Evolutionary conservation across 2,329 filamentous ascomycete species (phyloP), one percentile per base, ranked within the genome.

Genomic region (Fusarium globosum): DNA sequence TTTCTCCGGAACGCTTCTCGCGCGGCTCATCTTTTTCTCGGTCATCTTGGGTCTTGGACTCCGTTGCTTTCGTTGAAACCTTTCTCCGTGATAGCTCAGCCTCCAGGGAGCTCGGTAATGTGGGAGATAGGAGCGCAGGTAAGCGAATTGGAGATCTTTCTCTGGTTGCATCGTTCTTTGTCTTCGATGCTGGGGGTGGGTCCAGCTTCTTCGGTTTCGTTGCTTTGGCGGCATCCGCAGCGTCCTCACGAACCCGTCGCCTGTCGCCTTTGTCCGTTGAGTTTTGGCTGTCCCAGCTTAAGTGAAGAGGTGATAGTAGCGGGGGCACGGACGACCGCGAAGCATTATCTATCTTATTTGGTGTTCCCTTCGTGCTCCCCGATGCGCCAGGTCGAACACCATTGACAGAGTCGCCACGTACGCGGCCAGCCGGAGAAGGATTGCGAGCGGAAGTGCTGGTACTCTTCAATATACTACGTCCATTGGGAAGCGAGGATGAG

Each of bases 121-220:
- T 90, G 1, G 88, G 88, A 1, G 88, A 90, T 16, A 90, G 81
- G 12, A 90, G 80, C 0, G 85, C 81, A 2, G 88, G 88, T 33
- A 90, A 78, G 52, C 81, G 81, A 14, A 79, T 39, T 1, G 82
- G 78, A 3, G 81, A 77, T 56, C 78, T 84, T 26, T 82, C 79
- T 69, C 82, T 86, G 74, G 83, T 87, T 26, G 74, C 14, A 6
- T 73, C 71, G 51, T 68, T 73, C 67, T 60, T 87, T 76, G 76
- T 18, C 12, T 75, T 75, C 1, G 78, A 70, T 15, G 72, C 68
- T 8, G 79, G 69, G 39, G 71, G 71, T 16, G 78, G 67, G 39
- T 79, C 79, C 16, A 67, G 69, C 71, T 74, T 81, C 61, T 80
- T 82, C 15, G 74, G 55, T 69, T 81, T 84, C 21, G 77, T 74